Evolutionary conservation across 2,329 filamentous ascomycete species (phyloP).

Genomic region (Talaromyces sp.): DNA sequence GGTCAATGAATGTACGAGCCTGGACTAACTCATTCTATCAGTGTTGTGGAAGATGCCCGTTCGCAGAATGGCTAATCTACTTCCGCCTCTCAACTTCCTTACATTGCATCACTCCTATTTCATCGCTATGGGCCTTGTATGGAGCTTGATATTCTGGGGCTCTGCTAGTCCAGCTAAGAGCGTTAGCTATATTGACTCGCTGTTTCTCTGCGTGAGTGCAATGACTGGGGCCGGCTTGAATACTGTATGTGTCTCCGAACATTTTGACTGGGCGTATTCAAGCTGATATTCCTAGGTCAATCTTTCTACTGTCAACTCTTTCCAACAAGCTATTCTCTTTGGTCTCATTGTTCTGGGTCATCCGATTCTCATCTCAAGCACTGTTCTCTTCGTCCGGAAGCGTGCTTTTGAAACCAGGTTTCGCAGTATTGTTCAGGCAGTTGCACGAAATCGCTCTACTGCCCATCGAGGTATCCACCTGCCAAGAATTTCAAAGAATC

Average conservation of each 20-base stretch:
- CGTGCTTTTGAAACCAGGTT: conserved; percentile 62
- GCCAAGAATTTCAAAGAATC: background rate
- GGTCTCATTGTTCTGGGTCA: conserved; percentile 64
- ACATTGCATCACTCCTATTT: conserved; percentile 68
- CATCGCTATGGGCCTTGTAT: conserved; percentile 53
- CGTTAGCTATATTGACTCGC: conserved; percentile 60
- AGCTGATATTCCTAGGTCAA: conserved; percentile 29
- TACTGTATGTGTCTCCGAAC: conserved; percentile 46
- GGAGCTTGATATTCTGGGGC: conserved; percentile 58
- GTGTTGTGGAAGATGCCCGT: conserved; percentile 16
- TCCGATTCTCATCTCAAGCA: conserved; percentile 64
- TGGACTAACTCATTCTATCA: background rate
- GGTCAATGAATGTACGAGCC: background rate
- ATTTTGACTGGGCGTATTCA: background rate
- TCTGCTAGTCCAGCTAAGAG: conserved; percentile 51
- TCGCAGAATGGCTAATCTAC: conserved; percentile 26
- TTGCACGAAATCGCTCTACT: conserved; percentile 20
- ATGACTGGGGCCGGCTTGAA: conserved; percentile 68
- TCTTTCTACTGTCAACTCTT: conserved; percentile 61
- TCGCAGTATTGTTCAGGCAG: conserved; percentile 48
- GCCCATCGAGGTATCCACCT: background rate
- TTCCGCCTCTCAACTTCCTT: conserved; percentile 56
- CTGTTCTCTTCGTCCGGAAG: conserved; percentile 60
- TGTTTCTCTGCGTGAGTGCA: conserved; percentile 65
- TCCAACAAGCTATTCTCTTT: conserved; percentile 66